A percentile compares a stretch with the other conserved stretches of the same genome.
Conservation (phyloP, 331 rosid genomes). For the Saraca asoca region DNA sequence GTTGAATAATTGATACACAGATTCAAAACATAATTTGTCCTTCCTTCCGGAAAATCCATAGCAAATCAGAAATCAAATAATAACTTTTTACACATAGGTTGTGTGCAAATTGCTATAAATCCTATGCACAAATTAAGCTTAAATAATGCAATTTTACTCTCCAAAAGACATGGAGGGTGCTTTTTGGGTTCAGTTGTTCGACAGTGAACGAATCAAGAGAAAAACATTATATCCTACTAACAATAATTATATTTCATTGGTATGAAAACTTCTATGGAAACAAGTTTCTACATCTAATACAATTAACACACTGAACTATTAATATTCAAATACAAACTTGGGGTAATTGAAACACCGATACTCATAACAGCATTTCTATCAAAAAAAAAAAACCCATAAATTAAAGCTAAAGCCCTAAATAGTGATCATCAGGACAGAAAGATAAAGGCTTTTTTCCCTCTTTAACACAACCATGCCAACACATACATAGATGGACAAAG, state of each 20-base stretch:
- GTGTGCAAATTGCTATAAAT: too few relatives aligned
- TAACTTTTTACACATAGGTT: too few relatives aligned
- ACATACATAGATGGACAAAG: constrained; percentile 13
- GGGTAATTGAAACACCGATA: constrained; percentile 25
- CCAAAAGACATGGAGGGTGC: too few relatives aligned
- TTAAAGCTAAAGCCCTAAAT: constrained; percentile 29
- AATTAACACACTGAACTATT: constrained; percentile 4
- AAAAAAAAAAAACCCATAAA: constrained; percentile 42
- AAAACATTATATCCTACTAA: constrained; percentile 4
- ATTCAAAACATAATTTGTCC: too few relatives aligned
- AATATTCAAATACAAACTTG: constrained; percentile 19
- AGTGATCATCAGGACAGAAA: constrained; percentile 41
- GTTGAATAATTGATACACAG: too few relatives aligned
- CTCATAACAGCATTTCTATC: constrained; percentile 24
- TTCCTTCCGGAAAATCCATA: too few relatives aligned
- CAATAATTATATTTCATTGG: constrained; percentile 12
- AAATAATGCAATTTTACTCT: too few relatives aligned
- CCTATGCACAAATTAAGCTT: too few relatives aligned
- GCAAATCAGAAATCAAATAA: too few relatives aligned
- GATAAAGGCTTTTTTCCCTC: constrained; percentile 35
- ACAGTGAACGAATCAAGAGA: not conserved
- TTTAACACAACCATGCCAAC: constrained; percentile 24
- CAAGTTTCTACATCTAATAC: constrained; percentile 19
- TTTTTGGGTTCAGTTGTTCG: too few relatives aligned
- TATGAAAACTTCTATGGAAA: not conserved